Evolutionary conservation across 495 filamentous ascomycete genomes (phyloP), one percentile per base, ranked within the genome.

Genomic region (Darksidea phi): DNA sequence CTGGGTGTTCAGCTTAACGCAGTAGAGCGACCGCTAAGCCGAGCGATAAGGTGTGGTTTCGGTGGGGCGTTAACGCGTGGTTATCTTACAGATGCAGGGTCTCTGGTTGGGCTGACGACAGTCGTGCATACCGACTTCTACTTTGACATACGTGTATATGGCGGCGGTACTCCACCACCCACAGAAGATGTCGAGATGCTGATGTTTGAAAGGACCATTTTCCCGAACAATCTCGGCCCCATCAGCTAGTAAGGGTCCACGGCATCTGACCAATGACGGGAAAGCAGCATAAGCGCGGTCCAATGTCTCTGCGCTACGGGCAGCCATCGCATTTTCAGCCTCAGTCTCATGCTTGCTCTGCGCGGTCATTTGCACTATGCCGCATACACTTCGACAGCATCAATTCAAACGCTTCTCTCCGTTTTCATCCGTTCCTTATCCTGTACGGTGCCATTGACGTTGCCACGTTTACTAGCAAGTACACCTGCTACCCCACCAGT

Each of bases 261-360:
- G 26, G 26, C 24, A 15, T 23, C n/a, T 23, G 49, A 18, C 56
- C 56, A 59, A 48, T 18, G n/a, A 58, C 24, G 45, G 46, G 20
- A 15, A 6, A 8, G 28, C 18, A 18, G 26, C 28, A 38, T 59
- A 38, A 59, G 56, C 56, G 18, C 45, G 54, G 54, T 23, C 41
- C 34, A 48, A 57, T 34, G 7, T 32, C 34, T 3, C 26, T 37
- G 45, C 54, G 42, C 23, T 21, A 26, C 26, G 23, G 15, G 47
- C 57, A 46, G 57, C 57, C 57, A 59, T 51, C 47, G 57, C 47
- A 25, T 59, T 59, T 59, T 52, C 53, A 26, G 18, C 17, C 17
- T 18, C 38, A 42, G 25, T 38, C 46, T 58, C 55, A 53, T 34
- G 48, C 48, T 36, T 37, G 20, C 28, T 41, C 32, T 26, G n/a